Conservation (phyloP, 306 rosid species). For the Cucurbita moschata region DNA sequence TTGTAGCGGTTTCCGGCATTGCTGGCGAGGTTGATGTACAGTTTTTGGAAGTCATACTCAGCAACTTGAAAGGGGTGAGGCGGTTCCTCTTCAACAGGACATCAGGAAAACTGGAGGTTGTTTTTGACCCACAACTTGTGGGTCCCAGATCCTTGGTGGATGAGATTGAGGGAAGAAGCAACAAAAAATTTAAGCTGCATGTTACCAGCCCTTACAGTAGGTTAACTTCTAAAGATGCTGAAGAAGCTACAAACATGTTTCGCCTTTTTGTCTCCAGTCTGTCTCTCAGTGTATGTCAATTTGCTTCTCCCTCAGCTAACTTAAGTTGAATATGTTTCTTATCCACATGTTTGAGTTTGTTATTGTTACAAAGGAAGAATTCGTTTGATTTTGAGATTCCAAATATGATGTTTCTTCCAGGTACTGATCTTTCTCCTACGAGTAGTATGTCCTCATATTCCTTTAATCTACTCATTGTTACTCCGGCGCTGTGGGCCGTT, state of each 20-base stretch:
- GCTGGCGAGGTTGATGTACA: constrained; percentile 41
- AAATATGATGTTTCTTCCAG: constrained; percentile 24
- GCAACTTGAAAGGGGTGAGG: constrained; percentile 57
- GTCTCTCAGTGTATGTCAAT: constrained; percentile 69
- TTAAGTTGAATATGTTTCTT: not conserved
- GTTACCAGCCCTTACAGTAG: constrained; percentile 69
- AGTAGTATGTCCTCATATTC: constrained; percentile 89
- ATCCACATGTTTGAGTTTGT: not conserved
- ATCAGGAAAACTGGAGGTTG: constrained; percentile 52
- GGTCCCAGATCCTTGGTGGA: constrained; percentile 80
- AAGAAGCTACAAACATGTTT: constrained; percentile 52
- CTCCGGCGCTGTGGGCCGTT: constrained; percentile 89
- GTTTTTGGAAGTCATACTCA: constrained; percentile 48
- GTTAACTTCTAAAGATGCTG: constrained; percentile 64
- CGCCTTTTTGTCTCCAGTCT: constrained; percentile 71
- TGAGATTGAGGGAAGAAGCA: constrained; percentile 53
- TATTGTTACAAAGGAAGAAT: not conserved
- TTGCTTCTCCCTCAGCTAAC: not conserved
- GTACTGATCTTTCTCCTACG: constrained; percentile 61
- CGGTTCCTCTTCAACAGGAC: constrained; percentile 42
- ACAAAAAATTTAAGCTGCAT: constrained; percentile 50
- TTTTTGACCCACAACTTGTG: constrained; percentile 73
- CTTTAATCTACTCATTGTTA: constrained; percentile 52
- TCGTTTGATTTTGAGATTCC: not conserved
- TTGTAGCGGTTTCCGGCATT: constrained; percentile 57